Percentiles rank a stretch among this genome's conserved stretches.
Evolutionary conservation across 768 basidiomycete species (phyloP).

Genomic region (Trametes maxima): DNA sequence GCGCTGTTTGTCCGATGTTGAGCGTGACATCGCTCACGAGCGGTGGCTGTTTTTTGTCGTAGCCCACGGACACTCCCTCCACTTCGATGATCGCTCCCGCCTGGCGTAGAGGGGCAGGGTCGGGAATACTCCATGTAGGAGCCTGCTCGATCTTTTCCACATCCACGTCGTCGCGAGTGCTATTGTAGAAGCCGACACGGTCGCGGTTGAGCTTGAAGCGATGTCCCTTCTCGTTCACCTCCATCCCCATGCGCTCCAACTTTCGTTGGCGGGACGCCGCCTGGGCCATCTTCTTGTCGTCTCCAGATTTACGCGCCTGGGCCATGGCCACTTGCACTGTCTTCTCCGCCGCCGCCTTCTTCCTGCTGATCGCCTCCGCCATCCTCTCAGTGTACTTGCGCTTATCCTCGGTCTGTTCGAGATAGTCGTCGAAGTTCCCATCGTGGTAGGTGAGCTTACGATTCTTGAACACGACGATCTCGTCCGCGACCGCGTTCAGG

Average conservation of each 20-base stretch:
- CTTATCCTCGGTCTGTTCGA: conserved; percentile 27
- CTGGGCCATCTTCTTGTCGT: conserved; percentile 27
- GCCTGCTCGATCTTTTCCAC: conserved; percentile 25
- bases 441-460: conserved; percentile 26
- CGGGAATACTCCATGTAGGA: conserved; percentile 23
- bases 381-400: conserved; percentile 22
- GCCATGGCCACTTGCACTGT: conserved; percentile 24
- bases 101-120: conserved; percentile 24
- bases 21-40: conserved; percentile 24
- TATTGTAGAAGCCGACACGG: conserved; percentile 18
- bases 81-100: conserved; percentile 25
- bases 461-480: conserved; percentile 25
- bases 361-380: conserved; percentile 23
- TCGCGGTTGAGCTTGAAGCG: conserved; percentile 31
- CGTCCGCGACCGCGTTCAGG: conserved; percentile 27
- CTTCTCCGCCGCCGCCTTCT: conserved; percentile 26
- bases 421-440: conserved; percentile 25
- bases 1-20: conserved; percentile 23
- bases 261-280: conserved; percentile 14
- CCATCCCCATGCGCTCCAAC: conserved; percentile 26
- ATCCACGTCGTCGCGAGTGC: conserved; percentile 14
- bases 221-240: conserved; percentile 27
- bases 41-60: conserved; percentile 14
- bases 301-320: conserved; percentile 23
- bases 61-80: conserved; percentile 21